These are phyloP conservation scores for Ormosia semicastrata DNA, from an alignment of 306 rosid genomes.

Conservation along the genomic window DNA sequence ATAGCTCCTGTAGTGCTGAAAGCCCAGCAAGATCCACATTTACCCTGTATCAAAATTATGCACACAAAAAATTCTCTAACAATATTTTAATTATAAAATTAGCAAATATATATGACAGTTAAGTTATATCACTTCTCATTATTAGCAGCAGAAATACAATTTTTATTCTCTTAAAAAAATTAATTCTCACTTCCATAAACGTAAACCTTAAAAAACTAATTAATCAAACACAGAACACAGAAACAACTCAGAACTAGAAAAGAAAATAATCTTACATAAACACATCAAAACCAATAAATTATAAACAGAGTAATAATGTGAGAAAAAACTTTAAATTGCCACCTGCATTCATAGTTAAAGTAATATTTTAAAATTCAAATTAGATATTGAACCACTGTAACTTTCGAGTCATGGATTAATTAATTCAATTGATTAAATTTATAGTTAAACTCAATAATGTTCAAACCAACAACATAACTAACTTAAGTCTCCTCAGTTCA, in stretches of 20 bases:
- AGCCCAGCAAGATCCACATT: slow-evolving; percentile 95
- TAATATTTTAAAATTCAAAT: too few relatives aligned
- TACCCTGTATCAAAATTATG: slow-evolving; percentile 50
- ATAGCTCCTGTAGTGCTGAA: slow-evolving; percentile 85
- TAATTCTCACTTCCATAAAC: neutral
- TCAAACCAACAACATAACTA: too few relatives aligned
- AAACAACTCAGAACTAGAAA: neutral
- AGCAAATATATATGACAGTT: neutral
- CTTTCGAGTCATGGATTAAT: too few relatives aligned
- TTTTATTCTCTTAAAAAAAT: too few relatives aligned
- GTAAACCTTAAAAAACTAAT: neutral
- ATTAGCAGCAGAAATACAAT: neutral
- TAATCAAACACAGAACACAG: neutral
- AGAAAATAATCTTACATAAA: too few relatives aligned
- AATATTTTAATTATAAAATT: neutral
- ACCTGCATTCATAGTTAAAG: too few relatives aligned
- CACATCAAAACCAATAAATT: neutral
- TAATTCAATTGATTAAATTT: too few relatives aligned
- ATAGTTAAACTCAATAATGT: too few relatives aligned
- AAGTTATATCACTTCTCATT: neutral
- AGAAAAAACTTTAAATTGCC: neutral
- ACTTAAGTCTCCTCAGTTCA: too few relatives aligned
- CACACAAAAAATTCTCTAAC: neutral
- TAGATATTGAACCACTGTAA: too few relatives aligned
- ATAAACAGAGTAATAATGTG: neutral